These are phyloP conservation scores for Micromonas pusilla DNA, from an alignment of 139 green algal species.

Conservation along the genomic window DNA sequence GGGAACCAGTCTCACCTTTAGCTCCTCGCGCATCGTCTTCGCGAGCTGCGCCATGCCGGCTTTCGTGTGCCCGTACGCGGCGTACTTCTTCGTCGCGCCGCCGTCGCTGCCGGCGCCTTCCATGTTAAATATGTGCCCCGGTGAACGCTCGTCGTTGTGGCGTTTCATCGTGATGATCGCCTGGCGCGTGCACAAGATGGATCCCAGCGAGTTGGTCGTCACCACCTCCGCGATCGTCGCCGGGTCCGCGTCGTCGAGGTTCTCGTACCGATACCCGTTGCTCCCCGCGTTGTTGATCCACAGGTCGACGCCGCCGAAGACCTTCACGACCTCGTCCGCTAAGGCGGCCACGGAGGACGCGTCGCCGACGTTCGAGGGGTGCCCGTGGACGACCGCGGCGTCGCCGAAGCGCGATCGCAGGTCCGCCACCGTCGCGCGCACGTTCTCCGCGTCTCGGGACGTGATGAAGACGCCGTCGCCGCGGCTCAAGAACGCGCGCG, in stretches of 20 bases:
- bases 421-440: conserved; percentile 1
- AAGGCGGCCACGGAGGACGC: neutral
- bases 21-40: conserved; percentile 20
- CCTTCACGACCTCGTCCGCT: neutral
- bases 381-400: conserved; percentile 4
- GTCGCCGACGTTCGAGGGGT: conserved; percentile 4
- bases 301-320: conserved; percentile 22
- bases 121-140: conserved; percentile 39
- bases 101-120: conserved; percentile 35
- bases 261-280: conserved; percentile 34
- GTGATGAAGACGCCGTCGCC: conserved; percentile 28
- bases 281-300: conserved; percentile 35
- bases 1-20: neutral
- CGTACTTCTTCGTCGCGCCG: conserved; percentile 31
- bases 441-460: conserved; percentile 1
- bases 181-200: conserved; percentile 27
- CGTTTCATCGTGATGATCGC: conserved; percentile 29
- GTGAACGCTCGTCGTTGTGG: conserved; percentile 7
- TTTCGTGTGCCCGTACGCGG: conserved; percentile 35
- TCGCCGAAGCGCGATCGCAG: neutral
- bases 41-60: conserved; percentile 34
- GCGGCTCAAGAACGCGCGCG: neutral
- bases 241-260: conserved; percentile 22
- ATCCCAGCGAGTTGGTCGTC: conserved; percentile 32
- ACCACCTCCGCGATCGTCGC: conserved; percentile 28